Conservation (phyloP, 1,284 basidiomycete species). For the Pulchroboletus neoregius region DNA sequence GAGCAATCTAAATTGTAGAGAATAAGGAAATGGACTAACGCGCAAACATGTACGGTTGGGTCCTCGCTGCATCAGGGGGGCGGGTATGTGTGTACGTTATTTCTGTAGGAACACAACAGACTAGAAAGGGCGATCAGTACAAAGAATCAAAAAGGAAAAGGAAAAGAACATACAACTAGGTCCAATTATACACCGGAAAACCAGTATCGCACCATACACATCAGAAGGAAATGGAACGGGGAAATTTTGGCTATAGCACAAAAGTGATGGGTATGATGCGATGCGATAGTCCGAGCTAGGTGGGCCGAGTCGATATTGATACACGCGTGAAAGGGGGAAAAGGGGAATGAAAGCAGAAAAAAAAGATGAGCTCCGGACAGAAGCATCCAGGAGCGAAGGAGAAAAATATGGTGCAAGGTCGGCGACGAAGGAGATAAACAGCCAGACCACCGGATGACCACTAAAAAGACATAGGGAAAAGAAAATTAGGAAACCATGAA, state of each 20-base stretch:
- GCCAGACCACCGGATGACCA: constrained; percentile 14
- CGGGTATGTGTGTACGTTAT: constrained; percentile 27
- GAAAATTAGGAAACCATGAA: constrained; percentile 22
- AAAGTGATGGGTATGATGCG: constrained; percentile 32
- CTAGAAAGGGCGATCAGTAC: constrained; percentile 18
- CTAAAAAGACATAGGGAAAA: constrained; percentile 29
- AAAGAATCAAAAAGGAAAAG: neutral
- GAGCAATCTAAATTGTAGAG: constrained; percentile 21
- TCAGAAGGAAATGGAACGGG: constrained; percentile 1
- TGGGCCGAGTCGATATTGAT: constrained; percentile 36
- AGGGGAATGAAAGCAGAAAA: neutral
- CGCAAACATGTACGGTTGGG: constrained; percentile 19
- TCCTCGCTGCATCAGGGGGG: constrained; percentile 20
- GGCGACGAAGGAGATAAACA: constrained; percentile 18
- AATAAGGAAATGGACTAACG: constrained; percentile 20
- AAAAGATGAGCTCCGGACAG: neutral
- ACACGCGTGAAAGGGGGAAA: constrained; percentile 16
- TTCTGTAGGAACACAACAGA: constrained; percentile 27
- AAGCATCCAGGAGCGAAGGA: constrained; percentile 2
- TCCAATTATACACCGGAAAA: constrained; percentile 30
- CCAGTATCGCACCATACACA: constrained; percentile 35
- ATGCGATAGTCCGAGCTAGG: constrained; percentile 32
- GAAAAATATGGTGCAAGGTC: neutral
- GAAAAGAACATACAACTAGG: constrained; percentile 25
- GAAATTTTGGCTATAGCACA: constrained; percentile 28